These are phyloP conservation scores for Rickenella mellea DNA, from an alignment of 768 basidiomycete species.

Conservation along the genomic window DNA sequence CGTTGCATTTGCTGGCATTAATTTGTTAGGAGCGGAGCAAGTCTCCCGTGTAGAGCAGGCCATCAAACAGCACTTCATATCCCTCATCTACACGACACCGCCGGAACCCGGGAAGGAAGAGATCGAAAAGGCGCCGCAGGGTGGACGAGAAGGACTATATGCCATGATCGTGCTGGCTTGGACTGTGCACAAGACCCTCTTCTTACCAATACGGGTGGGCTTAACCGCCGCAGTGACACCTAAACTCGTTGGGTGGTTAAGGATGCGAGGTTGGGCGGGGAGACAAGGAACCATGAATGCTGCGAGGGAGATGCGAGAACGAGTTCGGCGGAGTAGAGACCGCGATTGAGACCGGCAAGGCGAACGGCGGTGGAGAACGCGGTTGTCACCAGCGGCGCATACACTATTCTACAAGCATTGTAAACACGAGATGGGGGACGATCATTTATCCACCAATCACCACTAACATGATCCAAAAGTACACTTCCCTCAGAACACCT, in stretches of 20 bases:
- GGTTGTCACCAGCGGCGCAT: no score
- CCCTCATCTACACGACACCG: slow-evolving; percentile 40
- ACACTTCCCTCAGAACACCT: no score
- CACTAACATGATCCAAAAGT: no score
- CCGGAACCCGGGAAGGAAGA: slow-evolving; percentile 64
- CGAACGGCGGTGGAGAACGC: no score
- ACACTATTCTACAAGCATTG: no score
- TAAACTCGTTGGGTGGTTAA: slow-evolving; percentile 75
- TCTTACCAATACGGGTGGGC: slow-evolving; percentile 83
- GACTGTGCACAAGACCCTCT: slow-evolving; percentile 90
- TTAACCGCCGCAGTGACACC: slow-evolving; percentile 84
- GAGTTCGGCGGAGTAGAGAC: slow-evolving; percentile 5
- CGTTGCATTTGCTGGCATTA: slow-evolving; percentile 76
- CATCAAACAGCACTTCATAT: slow-evolving; percentile 38
- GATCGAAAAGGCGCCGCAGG: slow-evolving; percentile 30
- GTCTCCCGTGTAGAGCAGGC: slow-evolving; percentile 60
- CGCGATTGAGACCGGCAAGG: slow-evolving; percentile 1
- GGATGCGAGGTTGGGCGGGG: slow-evolving; percentile 74
- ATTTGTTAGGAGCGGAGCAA: slow-evolving; percentile 83
- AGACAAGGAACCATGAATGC: slow-evolving; percentile 61
- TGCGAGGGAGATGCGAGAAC: slow-evolving; percentile 31
- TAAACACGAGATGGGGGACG: no score
- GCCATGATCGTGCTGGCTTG: slow-evolving; percentile 92
- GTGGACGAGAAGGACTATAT: slow-evolving; percentile 68
- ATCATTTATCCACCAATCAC: no score